Conservation (phyloP, 2,329 filamentous ascomycete species). For the Cercospora sojina region DNA sequence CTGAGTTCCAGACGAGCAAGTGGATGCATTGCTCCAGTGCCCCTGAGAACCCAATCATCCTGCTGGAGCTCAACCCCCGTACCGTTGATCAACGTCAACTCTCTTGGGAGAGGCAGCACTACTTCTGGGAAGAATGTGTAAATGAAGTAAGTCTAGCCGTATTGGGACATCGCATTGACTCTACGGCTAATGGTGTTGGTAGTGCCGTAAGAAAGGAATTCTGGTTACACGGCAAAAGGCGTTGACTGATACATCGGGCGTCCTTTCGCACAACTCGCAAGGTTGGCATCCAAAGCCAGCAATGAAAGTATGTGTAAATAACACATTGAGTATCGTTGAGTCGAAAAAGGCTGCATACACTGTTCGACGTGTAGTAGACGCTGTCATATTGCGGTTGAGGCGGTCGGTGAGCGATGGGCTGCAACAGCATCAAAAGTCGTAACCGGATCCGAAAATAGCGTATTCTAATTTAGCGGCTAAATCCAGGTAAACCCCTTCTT, state of each 20-base stretch:
- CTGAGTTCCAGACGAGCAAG: slow-evolving; percentile 75
- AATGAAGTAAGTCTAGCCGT: slow-evolving; percentile 70
- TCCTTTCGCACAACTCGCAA: slow-evolving; percentile 59
- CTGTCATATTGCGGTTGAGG: too few species aligned
- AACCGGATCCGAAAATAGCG: too few species aligned
- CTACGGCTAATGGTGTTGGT: slow-evolving; percentile 38
- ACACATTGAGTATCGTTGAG: too few species aligned
- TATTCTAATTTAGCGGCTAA: too few species aligned
- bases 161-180: slow-evolving; percentile 59
- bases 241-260: slow-evolving; percentile 60
- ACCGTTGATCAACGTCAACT: slow-evolving; percentile 69
- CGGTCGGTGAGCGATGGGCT: too few species aligned
- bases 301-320: slow-evolving; percentile 71
- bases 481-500: too few species aligned
- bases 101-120: slow-evolving; percentile 70
- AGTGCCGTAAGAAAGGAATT: slow-evolving; percentile 64
- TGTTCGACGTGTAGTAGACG: too few species aligned
- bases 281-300: slow-evolving; percentile 70
- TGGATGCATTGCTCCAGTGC: slow-evolving; percentile 79
- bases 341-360: too few species aligned
- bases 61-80: slow-evolving; percentile 79
- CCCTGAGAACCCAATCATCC: slow-evolving; percentile 79
- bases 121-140: slow-evolving; percentile 79
- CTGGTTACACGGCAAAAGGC: slow-evolving; percentile 82
- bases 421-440: too few species aligned